Base-by-base conservation (phyloP, 2,329 filamentous ascomycete genomes). In the Fusarium tricinctum region DNA sequence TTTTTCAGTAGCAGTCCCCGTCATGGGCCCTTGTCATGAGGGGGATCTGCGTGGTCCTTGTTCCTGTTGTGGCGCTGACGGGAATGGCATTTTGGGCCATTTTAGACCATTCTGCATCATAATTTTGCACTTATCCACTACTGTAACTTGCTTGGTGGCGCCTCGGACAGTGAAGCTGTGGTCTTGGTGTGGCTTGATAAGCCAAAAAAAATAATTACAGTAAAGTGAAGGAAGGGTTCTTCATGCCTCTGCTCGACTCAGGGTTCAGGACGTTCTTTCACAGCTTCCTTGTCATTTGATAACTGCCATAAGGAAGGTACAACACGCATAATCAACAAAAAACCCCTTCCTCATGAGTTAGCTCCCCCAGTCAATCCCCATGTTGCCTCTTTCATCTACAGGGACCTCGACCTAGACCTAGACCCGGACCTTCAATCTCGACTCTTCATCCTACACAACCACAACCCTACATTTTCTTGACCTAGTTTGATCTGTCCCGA, bases 11-110 rank as follows among this genome's bases (percentile, higher is more conserved):
- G 38, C 50, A 23, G 52, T 20, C 58, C 45, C 35, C 54, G 58
- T 65, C 67, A 70, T 70, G 67, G 67, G 63, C 43, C 63, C 51
- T 45, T 69, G 53, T 55, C 64, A 64, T 69, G 67, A 69, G 66
- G 66, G 66, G 66, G 61, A 65, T 65, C 66, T 68, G 28, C 63
- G 19, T 14, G 40, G 22, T 38, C 43, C 47, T 52, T 63, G 66
- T 69, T 44, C 66, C 66, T 68, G 48, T 30, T 60, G 58, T 68
- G 64, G 64, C 64, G 63, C 52, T 30, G 43, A 26, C 32, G 66
- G 60, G 55, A 62, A 58, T 66, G 50, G 47, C 42, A 52, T 55
- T n/a, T 35, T 45, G 44, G 44, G 59, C 55, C 43, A 52, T 55
- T n/a, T 35, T 45, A 44, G 44, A 56, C 55, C 43, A 43, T 35